Base-by-base conservation (phyloP, 441 rosid species). In the Pelargonium australe region DNA sequence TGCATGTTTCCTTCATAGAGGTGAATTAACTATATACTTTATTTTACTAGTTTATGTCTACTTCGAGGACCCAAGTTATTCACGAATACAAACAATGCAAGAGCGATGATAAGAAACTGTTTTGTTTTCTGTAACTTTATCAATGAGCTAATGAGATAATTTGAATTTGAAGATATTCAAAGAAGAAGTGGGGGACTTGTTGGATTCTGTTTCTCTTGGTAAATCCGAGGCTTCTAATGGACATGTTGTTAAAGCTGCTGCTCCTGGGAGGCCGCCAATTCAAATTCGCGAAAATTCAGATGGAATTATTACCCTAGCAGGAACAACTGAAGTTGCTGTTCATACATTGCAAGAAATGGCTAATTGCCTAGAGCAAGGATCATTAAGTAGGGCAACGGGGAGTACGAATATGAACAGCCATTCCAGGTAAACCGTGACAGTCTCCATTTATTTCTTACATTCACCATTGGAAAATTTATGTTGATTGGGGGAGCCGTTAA, bases 1-100 rank as follows among this genome's bases (percentile, higher is more conserved):
- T 84, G 66, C 90, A 84, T 65, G 90, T 84, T 78, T 86, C 90
- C 41, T 86, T 86, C 78, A 86, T 86, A 25, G 90, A 86, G 90
- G 90, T 86, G 75, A 40, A 10, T 20, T 8, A 7, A 19, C 31
- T n/a, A 2, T 63, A 3, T 23, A 64, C 64, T 68, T 58, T 8
- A 1, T 70, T 37, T 58, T 51, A 20, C 43, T 73, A 44, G 1
- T 40, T 40, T 40, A 40, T 40, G 43, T 40, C 43, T 37, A 37
- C 5, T 34, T 34, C 37, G 37, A 34, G 37, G 37, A 34, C 5
- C 37, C 37, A 34, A 34, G 37, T 34, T 34, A 4, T 34, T 34
- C 37, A 34, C 37, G 5, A 16, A 0, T 1, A 17, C 31, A 34
- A 47, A 47, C 5, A 12, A 47, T 47, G 55, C 16, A 47, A 47